Base-by-base conservation (phyloP, 202 grass and related monocot genomes). In the Schoenoplectus triqueter region DNA sequence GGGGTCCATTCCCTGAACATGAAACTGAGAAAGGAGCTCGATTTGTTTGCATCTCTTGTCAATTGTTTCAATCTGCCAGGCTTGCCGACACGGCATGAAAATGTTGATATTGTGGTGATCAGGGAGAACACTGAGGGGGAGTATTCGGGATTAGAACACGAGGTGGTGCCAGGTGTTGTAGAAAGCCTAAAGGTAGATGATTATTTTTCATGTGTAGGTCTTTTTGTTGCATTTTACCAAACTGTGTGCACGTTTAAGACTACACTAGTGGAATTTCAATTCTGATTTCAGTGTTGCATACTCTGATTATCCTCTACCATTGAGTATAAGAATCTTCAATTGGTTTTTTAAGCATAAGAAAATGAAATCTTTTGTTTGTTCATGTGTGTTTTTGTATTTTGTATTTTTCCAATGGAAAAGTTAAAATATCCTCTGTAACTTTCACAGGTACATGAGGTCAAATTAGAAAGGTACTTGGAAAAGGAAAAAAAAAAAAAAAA, bases 81-180 rank as follows among this genome's bases (percentile, higher is more conserved):
- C 1, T 57, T 97, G 10, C 94, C 94, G 49, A 97, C 94, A 66
- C 86, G 94, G 75, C 94, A 97, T 85, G 5, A 92, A 74, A 88
- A 90, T 66, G 94, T 97, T 42, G 92, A 97, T 84, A 97, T 97
- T 80, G 94, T 97, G 52, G 90, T 97, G 82, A 97, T 97, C 80
- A 97, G 94, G 80, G 94, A 97, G 87, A 97, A 97, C 80, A 97
- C 94, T 31, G 94, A 97, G 74, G 94, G 92, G 3, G 92, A 97
- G 85, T 97, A 97, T 86, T 94, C 92, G 50, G 94, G 94, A 19
- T 92, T 97, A 22, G 91, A 97, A 85, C 94, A 97, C 59, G 94
- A 92, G 80, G 91, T 97, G 82, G 91, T 97, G 7, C 94, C 94
- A 3, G 91, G 89, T 82, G 94, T 97, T 78, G 91, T 97, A 11